A percentile compares a stretch with the other conserved stretches of the same genome.
Conservation (phyloP, 306 rosid genomes). For the Abrus pulchellus region DNA sequence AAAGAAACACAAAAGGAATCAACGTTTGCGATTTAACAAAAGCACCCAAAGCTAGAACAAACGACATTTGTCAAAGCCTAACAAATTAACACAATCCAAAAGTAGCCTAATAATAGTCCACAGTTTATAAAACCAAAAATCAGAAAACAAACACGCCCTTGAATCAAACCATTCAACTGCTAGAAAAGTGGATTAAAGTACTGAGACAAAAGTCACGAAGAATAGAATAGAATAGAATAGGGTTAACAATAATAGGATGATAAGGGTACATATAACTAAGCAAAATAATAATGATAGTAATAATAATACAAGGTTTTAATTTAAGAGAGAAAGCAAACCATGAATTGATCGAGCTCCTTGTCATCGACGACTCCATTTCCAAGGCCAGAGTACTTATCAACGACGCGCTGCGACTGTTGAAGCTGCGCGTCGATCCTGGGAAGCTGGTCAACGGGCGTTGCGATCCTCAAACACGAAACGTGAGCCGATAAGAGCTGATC, state of each 20-base stretch:
- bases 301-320: neutral
- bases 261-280: neutral
- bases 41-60: neutral
- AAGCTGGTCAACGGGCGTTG: constrained; percentile 90
- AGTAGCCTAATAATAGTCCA: neutral
- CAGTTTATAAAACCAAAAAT: neutral
- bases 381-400: constrained; percentile 65
- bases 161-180: constrained; percentile 15
- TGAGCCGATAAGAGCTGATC: constrained; percentile 85
- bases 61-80: neutral
- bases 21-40: neutral
- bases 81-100: constrained; percentile 29
- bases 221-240: constrained; percentile 17
- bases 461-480: constrained; percentile 84
- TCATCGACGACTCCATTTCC: constrained; percentile 59
- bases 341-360: constrained; percentile 80
- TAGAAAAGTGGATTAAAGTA: neutral
- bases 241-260: constrained; percentile 3
- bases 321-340: constrained; percentile 50
- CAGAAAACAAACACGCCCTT: neutral
- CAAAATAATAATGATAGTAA: neutral
- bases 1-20: neutral
- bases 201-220: constrained; percentile 3
- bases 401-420: constrained; percentile 71
- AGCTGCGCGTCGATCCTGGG: constrained; percentile 81